Percentiles rank a stretch among this genome's conserved stretches.
These are phyloP conservation scores for Heteromeles arbutifolia DNA, from an alignment of 306 rosid species.

Conservation along the genomic window DNA sequence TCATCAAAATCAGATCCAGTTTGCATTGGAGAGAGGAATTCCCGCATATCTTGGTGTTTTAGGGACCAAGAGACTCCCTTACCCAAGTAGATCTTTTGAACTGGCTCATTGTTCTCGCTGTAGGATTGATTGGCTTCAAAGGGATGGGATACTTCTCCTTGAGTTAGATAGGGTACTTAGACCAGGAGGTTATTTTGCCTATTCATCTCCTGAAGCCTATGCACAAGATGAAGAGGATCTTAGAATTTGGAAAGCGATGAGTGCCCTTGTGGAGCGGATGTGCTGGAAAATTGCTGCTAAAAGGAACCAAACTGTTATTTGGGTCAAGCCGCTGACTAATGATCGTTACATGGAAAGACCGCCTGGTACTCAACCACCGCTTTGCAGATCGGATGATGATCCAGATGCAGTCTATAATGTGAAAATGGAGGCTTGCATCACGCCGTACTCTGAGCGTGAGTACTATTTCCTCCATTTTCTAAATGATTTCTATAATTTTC, in stretches of 20 bases:
- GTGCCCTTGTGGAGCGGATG: constrained; percentile 84
- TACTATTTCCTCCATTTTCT: constrained; percentile 12
- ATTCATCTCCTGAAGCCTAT: constrained; percentile 99
- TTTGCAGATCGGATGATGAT: constrained; percentile 76
- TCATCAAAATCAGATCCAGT: constrained; percentile 99
- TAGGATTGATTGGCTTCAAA: constrained; percentile 99
- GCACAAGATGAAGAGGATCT: constrained; percentile 99
- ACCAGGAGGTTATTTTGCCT: constrained; percentile 97
- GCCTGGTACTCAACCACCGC: constrained; percentile 81
- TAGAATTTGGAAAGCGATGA: constrained; percentile 92
- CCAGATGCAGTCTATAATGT: constrained; percentile 90
- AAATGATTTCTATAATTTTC: background rate
- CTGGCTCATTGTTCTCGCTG: constrained; percentile 99
- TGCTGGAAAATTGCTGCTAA: constrained; percentile 92
- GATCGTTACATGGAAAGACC: constrained; percentile 78
- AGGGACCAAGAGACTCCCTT: constrained; percentile 97
- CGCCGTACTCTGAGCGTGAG: constrained; percentile 90
- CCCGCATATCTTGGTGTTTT: constrained; percentile 96
- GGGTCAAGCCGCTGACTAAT: constrained; percentile 89
- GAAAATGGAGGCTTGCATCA: constrained; percentile 90
- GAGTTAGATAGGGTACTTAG: constrained; percentile 91
- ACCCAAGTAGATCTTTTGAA: constrained; percentile 98
- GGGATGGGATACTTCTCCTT: constrained; percentile 94
- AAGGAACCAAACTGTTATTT: constrained; percentile 86
- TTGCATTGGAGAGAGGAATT: constrained; percentile 98